Percentiles rank a stretch among this genome's conserved stretches.
phyloP scores from a whole-genome alignment of 495 filamentous ascomycete genomes.

The Penicillium flavigenum region DNA sequence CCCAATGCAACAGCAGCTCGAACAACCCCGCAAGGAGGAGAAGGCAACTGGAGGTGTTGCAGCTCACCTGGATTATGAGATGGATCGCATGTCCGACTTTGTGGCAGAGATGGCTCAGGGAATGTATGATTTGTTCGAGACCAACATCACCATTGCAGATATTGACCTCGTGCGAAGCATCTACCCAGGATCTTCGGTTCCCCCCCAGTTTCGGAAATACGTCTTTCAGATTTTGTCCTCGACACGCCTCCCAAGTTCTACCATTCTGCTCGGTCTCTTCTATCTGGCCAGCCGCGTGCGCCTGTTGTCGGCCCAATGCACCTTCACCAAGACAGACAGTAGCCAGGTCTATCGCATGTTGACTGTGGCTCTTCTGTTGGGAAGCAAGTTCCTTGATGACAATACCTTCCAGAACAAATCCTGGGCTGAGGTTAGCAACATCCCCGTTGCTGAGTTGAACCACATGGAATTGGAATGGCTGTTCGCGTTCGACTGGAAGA shows the following conservation, averaged over 20 bases:
- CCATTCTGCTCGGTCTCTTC: slow-evolving; percentile 88
- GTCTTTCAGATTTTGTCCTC: slow-evolving; percentile 91
- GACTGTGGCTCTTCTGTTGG: slow-evolving; percentile 82
- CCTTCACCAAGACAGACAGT: slow-evolving; percentile 55
- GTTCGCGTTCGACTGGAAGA: slow-evolving; percentile 74
- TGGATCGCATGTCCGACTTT: slow-evolving; percentile 97
- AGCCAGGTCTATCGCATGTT: slow-evolving; percentile 88
- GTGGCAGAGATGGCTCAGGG: slow-evolving; percentile 88
- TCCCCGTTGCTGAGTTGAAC: slow-evolving; percentile 84
- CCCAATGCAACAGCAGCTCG: slow-evolving; percentile 35
- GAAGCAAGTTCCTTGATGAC: slow-evolving; percentile 98
- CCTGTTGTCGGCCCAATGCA: slow-evolving; percentile 60
- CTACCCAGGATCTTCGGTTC: slow-evolving; percentile 63
- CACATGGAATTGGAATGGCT: slow-evolving; percentile 91
- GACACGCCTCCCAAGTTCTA: slow-evolving; percentile 90
- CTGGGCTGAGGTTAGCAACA: slow-evolving; percentile 97
- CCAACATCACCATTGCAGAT: slow-evolving; percentile 63
- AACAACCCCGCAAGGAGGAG: slow-evolving; percentile 51
- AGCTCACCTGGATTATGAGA: slow-evolving; percentile 95
- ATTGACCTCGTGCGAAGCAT: slow-evolving; percentile 77
- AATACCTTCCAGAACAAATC: slow-evolving; percentile 99
- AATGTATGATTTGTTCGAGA: slow-evolving; percentile 67
- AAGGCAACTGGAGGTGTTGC: slow-evolving; percentile 81
- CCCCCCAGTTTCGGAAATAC: slow-evolving; percentile 88
- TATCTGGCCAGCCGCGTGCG: slow-evolving; percentile 84